Evolutionary conservation across 2,329 filamentous ascomycete genomes (phyloP).

Genomic region (Sporothrix euskadiensis): DNA sequence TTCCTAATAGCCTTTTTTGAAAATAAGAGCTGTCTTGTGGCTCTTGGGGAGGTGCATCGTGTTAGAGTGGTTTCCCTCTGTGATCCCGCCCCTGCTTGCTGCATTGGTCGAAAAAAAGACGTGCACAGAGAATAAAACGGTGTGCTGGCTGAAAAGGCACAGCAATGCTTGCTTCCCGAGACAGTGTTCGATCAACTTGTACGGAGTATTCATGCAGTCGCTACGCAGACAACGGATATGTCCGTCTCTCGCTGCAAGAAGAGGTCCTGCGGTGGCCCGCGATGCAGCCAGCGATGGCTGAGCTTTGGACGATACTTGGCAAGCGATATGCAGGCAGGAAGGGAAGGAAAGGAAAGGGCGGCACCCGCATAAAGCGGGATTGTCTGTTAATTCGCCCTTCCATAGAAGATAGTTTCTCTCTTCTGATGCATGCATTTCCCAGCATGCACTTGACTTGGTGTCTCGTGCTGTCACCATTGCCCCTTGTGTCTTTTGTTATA

Average conservation of each 20-base stretch:
- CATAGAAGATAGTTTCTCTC: neutral
- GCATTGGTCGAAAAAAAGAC: neutral
- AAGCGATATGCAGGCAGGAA: neutral
- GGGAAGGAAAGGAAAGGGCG: neutral
- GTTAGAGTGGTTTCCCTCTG: neutral
- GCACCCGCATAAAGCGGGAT: neutral
- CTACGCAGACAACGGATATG: constrained; percentile 5
- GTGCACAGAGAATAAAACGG: neutral
- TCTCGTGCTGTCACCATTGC: neutral
- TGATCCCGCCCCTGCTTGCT: neutral
- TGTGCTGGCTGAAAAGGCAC: neutral
- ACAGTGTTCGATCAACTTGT: neutral
- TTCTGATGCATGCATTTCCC: constrained; percentile 14
- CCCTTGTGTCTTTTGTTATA: neutral
- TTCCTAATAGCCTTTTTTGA: constrained; percentile 6
- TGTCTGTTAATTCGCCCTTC: neutral
- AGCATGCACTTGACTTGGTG: constrained; percentile 9
- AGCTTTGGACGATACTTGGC: constrained; percentile 5
- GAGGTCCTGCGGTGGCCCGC: neutral
- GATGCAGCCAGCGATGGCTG: neutral
- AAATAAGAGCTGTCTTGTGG: neutral
- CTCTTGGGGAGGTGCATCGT: neutral
- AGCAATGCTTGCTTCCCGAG: neutral
- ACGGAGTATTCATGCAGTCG: neutral
- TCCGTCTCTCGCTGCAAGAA: constrained; percentile 1